Evolutionary conservation across 768 basidiomycete species (phyloP).

Genomic region (Psilocybe sp.): DNA sequence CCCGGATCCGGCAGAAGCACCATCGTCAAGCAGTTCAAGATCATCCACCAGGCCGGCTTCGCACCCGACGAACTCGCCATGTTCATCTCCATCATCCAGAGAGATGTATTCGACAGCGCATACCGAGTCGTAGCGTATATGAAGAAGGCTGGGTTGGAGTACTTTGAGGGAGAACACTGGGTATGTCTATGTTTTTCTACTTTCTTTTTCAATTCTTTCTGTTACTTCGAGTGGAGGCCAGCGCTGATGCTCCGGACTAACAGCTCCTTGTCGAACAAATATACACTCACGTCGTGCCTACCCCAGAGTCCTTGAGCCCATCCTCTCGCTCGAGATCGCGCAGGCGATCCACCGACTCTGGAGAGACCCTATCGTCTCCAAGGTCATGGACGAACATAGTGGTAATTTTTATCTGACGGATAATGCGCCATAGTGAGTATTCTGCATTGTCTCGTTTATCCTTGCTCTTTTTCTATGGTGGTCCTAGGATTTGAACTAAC

Average conservation of each 20-base stretch:
- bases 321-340: constrained; percentile 63
- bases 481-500: too few species aligned
- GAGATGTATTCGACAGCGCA: constrained; percentile 85
- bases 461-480: too few species aligned
- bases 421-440: constrained; percentile 77
- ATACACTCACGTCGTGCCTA: too few species aligned
- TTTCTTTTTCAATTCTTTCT: too few species aligned
- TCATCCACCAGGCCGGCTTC: constrained; percentile 93
- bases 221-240: too few species aligned
- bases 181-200: constrained; percentile 31
- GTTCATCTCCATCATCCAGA: constrained; percentile 77
- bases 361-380: constrained; percentile 63
- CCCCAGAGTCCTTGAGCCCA: too few species aligned
- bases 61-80: constrained; percentile 70
- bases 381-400: constrained; percentile 52
- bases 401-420: constrained; percentile 94
- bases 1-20: constrained; percentile 93
- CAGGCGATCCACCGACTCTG: constrained; percentile 66
- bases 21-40: constrained; percentile 99
- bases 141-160: constrained; percentile 82
- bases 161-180: constrained; percentile 62
- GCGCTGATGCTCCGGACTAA: too few species aligned
- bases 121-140: constrained; percentile 84
- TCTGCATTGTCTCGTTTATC: too few species aligned
- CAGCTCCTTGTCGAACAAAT: too few species aligned